Evolutionary conservation across 2,329 filamentous ascomycete species (phyloP), one percentile per base, ranked within the genome.

Genomic region (Huntiella bhutanensis): DNA sequence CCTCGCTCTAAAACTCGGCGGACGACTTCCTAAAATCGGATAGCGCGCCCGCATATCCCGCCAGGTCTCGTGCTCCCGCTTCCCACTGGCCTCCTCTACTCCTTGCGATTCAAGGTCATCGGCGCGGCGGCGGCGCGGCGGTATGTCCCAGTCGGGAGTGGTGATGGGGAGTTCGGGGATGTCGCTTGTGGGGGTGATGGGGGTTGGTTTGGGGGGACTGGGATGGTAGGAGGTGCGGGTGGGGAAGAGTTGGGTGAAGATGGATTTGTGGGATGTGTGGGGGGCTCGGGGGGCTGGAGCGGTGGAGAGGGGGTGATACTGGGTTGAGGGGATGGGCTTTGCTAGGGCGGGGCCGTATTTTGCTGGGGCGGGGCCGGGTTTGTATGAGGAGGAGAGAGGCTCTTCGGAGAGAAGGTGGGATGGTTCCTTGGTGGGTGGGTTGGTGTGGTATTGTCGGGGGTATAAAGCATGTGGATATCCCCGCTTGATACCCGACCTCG

Each of bases 161-260:
- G 12, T 41, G 40, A 19, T 41, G 11, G 12, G 13, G 15, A 10
- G 22, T 33, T 28, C 11, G 40, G 22, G 4, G 13, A n/a, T n/a
- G 40, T 19, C 38, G 10, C 22, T 28, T 8, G 40, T 11, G 17
- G 40, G 3, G 17, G 22, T 5, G 17, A 28, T 28, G 7, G 4
- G 22, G 5, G 22, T 2, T 1, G 46, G 46, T 15, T 36, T 36
- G 5, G 46, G 46, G 5, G 48, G 48, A 12, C 22, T 41, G 5
- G 48, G 48, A 4, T 45, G 39, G 22, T 49, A 49, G 4, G 43
- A 45, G 17, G 46, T 39, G 32, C 48, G 48, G 5, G 43, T 49
- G 22, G 48, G 48, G 19, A 50, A 50, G 16, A 50, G 37, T 8
- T 50, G 48, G 11, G 45, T 50, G 33, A 50, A 50, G 45, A 50